Conservation (phyloP, 2,329 filamentous ascomycete genomes). For the Nemania sp. region DNA sequence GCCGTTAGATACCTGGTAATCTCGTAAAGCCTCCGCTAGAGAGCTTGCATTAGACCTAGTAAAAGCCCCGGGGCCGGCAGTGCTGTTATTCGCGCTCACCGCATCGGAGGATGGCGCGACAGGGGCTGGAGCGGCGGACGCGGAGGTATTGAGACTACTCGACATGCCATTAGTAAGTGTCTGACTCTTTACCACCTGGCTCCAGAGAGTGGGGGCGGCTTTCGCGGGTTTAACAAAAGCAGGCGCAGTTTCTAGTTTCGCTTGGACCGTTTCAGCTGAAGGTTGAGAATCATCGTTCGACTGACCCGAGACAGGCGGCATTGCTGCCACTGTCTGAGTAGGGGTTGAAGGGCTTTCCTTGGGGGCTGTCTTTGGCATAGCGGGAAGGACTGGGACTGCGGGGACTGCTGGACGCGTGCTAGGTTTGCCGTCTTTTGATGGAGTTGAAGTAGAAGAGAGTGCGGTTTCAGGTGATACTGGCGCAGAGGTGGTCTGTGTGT, state of each 20-base stretch:
- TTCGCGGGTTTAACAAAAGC: slow-evolving; percentile 50
- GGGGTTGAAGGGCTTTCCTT: slow-evolving; percentile 47
- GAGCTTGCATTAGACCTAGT: slow-evolving; percentile 57
- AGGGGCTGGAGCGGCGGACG: slow-evolving; percentile 39
- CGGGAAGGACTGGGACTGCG: slow-evolving; percentile 61
- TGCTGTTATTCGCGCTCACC: slow-evolving; percentile 44
- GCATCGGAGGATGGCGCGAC: slow-evolving; percentile 44
- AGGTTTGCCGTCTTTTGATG: slow-evolving; percentile 50
- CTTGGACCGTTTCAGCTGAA: slow-evolving; percentile 31
- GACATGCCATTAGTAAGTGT: slow-evolving; percentile 41
- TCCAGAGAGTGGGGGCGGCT: slow-evolving; percentile 56
- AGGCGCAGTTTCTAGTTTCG: slow-evolving; percentile 47
- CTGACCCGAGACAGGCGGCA: slow-evolving; percentile 30
- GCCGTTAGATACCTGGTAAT: slow-evolving; percentile 74
- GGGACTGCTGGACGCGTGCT: slow-evolving; percentile 54
- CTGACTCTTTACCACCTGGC: slow-evolving; percentile 53
- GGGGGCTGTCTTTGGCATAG: slow-evolving; percentile 56
- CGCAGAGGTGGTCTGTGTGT: slow-evolving; percentile 52
- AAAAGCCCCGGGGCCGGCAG: slow-evolving; percentile 52
- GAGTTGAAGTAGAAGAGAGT: slow-evolving; percentile 43
- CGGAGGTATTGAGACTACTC: slow-evolving; percentile 46
- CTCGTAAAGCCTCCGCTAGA: slow-evolving; percentile 74
- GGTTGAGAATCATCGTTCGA: slow-evolving; percentile 34
- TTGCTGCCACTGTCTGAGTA: slow-evolving; percentile 42
- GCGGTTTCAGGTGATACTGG: slow-evolving; percentile 50